Evolutionary conservation across 164 flowering plant species (phyloP), one percentile per base, ranked within the genome.

Genomic region (Chimonanthus praecox): DNA sequence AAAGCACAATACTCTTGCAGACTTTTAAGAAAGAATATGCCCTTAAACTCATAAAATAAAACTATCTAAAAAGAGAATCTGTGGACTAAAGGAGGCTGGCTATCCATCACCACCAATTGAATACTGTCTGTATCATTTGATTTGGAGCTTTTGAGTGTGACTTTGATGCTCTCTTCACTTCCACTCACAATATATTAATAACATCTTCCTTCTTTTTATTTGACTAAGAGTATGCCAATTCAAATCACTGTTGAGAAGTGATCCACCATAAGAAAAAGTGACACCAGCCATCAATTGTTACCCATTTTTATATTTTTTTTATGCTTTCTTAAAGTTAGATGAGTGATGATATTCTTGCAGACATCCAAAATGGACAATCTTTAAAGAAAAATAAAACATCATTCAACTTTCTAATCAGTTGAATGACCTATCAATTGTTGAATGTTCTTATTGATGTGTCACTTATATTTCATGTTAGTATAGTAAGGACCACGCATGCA

Each of bases 11-110:
- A 44, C 18, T 33, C 47, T 66, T 44, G 46, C 7, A 15, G 49
- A 66, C 68, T 5, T 47, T 15, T 15, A n/a, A 66, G 15, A 4
- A 33, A 15, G 68, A 66, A 66, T 66, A 66, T 66, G 68, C 68
- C 48, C 49, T 44, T 4, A 64, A 54, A 54, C 16, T 54, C 15
- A 10, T 54, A 44, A 66, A 66, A 66, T 4, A 4, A 15, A 44
- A 10, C 3, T 45, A 66, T 44, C 68, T 66, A 66, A 45, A 33
- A 66, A 66, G 68, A 15, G 48, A 66, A 44, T 46, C 60, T n/a
- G 16, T 54, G 60, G 16, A 3, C 33, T 33, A 33, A 33, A 62
- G 65, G 7, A 16, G 7, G 16, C 16, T 58, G 44, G 21, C 4
- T 44, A 5, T 5, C 48, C 49, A 45, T 44, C 48, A 66, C 68